These are phyloP conservation scores for Nectriaceae sp. DNA, from an alignment of 2,329 filamentous ascomycete species.

Conservation along the genomic window DNA sequence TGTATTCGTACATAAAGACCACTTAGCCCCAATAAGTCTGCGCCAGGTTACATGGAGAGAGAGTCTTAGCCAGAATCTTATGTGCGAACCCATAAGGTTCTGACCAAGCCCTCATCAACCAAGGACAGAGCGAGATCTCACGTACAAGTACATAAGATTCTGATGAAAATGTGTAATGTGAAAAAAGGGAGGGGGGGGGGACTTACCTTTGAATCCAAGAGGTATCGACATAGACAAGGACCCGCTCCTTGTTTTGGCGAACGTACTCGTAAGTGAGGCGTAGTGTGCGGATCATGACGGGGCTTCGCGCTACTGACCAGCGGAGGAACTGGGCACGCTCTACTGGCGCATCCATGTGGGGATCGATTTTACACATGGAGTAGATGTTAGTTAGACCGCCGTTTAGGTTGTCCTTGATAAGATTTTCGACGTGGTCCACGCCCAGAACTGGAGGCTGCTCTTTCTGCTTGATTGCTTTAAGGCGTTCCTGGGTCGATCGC, in stretches of 20 bases:
- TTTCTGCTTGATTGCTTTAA: not conserved
- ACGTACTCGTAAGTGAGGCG: not conserved
- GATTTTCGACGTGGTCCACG: not conserved
- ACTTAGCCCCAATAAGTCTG: no score
- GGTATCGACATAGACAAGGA: constrained; percentile 5
- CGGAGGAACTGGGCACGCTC: not conserved
- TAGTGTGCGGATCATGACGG: not conserved
- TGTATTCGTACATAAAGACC: no score
- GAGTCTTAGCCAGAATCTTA: no score
- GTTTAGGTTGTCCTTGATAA: not conserved
- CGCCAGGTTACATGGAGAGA: no score
- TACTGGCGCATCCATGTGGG: not conserved
- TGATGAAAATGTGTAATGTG: no score
- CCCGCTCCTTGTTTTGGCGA: not conserved
- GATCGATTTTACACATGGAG: not conserved
- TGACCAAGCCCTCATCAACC: no score
- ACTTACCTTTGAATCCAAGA: constrained; percentile 6
- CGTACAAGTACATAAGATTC: no score
- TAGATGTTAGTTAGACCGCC: not conserved
- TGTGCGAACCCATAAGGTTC: no score
- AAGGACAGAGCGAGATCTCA: no score
- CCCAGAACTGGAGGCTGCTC: not conserved
- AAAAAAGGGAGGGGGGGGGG: not conserved
- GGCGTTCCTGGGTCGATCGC: not conserved
- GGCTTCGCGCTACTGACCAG: not conserved